Conservation (phyloP, 495 filamentous ascomycete species). For the Hyaloscypha finlandica region DNA sequence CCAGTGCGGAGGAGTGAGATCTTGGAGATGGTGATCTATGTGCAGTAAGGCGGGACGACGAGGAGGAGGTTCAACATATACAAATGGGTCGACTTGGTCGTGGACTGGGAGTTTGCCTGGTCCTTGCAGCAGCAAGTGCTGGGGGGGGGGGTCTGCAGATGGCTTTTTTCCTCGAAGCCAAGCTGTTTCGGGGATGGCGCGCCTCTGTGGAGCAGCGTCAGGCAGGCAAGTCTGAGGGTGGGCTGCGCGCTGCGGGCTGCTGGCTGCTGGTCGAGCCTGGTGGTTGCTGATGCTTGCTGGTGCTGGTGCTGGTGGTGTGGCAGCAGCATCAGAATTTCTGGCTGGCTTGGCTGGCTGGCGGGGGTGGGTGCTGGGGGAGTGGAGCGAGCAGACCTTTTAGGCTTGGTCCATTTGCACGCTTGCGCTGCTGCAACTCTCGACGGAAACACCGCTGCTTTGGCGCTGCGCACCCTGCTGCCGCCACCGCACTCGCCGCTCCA, state of each 20-base stretch:
- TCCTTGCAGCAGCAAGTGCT: constrained; percentile 24
- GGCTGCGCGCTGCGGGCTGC: neutral
- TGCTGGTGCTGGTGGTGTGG: too few relatives aligned
- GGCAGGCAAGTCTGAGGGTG: neutral
- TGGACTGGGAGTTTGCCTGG: constrained; percentile 9
- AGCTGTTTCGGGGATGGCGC: neutral
- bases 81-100: constrained; percentile 10
- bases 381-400: neutral
- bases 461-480: neutral
- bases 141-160: constrained; percentile 20
- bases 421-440: neutral
- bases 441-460: constrained; percentile 2
- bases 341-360: neutral
- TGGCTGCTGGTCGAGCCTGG: too few relatives aligned
- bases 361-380: neutral
- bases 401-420: neutral
- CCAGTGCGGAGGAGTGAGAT: constrained; percentile 2
- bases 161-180: constrained; percentile 15
- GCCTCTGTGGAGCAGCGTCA: neutral
- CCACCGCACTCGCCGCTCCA: neutral
- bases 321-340: constrained; percentile 2
- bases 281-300: too few relatives aligned
- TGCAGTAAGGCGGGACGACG: neutral
- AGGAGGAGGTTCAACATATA: constrained; percentile 21
- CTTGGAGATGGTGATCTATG: constrained; percentile 3